These are phyloP conservation scores for Chloris gayana DNA, from an alignment of 176 grass and related monocot species.

Conservation along the genomic window DNA sequence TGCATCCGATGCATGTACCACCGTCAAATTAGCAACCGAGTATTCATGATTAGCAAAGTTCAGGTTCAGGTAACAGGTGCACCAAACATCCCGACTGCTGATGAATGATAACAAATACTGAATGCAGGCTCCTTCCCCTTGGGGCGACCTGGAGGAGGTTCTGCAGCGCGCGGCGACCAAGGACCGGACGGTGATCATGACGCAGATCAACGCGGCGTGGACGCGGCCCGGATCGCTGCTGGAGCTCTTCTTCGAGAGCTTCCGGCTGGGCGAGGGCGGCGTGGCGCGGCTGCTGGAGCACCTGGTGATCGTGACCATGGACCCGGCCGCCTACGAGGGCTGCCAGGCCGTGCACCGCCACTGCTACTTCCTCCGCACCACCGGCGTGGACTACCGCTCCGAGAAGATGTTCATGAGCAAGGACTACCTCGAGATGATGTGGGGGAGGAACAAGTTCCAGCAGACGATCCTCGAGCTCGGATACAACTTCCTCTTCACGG, in stretches of 20 bases:
- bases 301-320: conserved; percentile 87
- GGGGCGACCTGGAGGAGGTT: conserved; percentile 70
- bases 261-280: conserved; percentile 54
- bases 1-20: no score
- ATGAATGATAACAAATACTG: no score
- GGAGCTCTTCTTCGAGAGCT: conserved; percentile 96
- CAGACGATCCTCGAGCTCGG: conserved; percentile 78
- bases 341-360: conserved; percentile 73
- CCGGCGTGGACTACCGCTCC: conserved; percentile 61
- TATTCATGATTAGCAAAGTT: no score
- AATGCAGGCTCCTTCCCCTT: conserved; percentile 30
- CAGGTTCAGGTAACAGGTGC: no score
- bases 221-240: conserved; percentile 72
- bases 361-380: conserved; percentile 69
- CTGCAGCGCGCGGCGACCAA: conserved; percentile 59
- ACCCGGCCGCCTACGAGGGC: conserved; percentile 70
- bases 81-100: no score
- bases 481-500: conserved; percentile 91
- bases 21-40: no score
- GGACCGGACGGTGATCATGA: conserved; percentile 91
- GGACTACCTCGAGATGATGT: conserved; percentile 98
- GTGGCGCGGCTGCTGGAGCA: conserved; percentile 75
- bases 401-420: conserved; percentile 94
- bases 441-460: conserved; percentile 75
- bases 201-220: conserved; percentile 87